These are phyloP conservation scores for Zanthoxylum bungeanum DNA, from an alignment of 345 rosid species.

Conservation along the genomic window DNA sequence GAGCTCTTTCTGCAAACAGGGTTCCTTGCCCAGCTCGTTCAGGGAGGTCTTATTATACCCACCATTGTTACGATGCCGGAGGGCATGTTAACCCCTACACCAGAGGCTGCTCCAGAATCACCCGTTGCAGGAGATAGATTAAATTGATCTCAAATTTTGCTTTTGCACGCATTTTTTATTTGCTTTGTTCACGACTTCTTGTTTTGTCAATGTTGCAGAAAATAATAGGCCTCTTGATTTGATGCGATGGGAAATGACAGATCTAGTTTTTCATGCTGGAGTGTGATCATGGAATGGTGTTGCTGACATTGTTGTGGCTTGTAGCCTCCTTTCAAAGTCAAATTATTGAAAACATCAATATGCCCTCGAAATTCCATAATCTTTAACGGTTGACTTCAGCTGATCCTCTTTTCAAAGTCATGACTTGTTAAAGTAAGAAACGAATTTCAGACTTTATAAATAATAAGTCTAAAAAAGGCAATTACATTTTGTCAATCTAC, in stretches of 20 bases:
- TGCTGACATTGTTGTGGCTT: background rate
- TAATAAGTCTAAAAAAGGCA: no score
- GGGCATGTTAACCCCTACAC: constrained; percentile 70
- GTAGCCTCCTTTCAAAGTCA: background rate
- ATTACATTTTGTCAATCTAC: no score
- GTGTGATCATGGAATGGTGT: background rate
- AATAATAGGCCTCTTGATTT: background rate
- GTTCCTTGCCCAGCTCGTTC: constrained; percentile 87
- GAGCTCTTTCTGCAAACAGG: constrained; percentile 74
- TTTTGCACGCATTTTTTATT: background rate
- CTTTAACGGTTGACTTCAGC: no score
- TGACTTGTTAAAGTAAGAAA: background rate
- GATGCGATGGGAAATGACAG: background rate
- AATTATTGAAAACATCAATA: background rate
- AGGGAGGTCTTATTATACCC: constrained; percentile 88
- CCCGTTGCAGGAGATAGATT: constrained; percentile 65
- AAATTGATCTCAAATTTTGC: background rate
- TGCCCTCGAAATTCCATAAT: background rate
- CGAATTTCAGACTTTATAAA: background rate
- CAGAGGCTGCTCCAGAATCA: constrained; percentile 70
- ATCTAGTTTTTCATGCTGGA: background rate
- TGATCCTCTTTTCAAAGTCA: background rate
- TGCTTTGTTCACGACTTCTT: background rate
- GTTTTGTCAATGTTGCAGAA: background rate
- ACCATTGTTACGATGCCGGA: constrained; percentile 53